These are phyloP conservation scores for Hygrophorus pudorinus DNA, from an alignment of 768 basidiomycete genomes.

Conservation along the genomic window DNA sequence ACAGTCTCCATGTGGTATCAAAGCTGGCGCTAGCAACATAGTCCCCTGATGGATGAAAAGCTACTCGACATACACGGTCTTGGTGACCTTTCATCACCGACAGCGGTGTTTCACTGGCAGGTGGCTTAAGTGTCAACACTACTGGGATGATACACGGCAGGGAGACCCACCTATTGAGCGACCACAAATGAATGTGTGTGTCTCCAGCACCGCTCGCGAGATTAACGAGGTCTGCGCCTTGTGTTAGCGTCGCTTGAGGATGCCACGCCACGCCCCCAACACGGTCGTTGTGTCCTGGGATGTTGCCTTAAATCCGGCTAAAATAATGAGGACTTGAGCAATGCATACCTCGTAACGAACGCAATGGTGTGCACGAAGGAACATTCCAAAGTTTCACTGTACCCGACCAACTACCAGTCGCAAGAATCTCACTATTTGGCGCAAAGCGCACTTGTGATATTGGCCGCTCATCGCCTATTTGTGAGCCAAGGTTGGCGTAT, in stretches of 20 bases:
- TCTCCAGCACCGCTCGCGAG: conserved; percentile 90
- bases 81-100: conserved; percentile 82
- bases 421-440: conserved; percentile 79
- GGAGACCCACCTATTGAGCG: conserved; percentile 68
- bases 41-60: conserved; percentile 92
- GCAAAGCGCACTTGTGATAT: conserved; percentile 91
- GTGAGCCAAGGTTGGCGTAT: conserved; percentile 89
- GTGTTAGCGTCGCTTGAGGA: conserved; percentile 77
- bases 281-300: conserved; percentile 74
- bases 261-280: conserved; percentile 98
- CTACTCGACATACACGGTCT: conserved; percentile 85
- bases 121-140: conserved; percentile 5
- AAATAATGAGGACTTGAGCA: neutral
- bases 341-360: conserved; percentile 58
- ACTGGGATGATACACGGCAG: neutral
- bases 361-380: conserved; percentile 75
- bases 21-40: conserved; percentile 94
- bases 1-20: conserved; percentile 94
- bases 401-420: conserved; percentile 96
- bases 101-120: conserved; percentile 70
- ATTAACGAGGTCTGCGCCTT: conserved; percentile 58
- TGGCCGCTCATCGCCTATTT: conserved; percentile 95
- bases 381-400: conserved; percentile 93
- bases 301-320: conserved; percentile 8
- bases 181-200: conserved; percentile 81